Conservation (phyloP, 805 yeast species). For the Candida manassasensis region DNA sequence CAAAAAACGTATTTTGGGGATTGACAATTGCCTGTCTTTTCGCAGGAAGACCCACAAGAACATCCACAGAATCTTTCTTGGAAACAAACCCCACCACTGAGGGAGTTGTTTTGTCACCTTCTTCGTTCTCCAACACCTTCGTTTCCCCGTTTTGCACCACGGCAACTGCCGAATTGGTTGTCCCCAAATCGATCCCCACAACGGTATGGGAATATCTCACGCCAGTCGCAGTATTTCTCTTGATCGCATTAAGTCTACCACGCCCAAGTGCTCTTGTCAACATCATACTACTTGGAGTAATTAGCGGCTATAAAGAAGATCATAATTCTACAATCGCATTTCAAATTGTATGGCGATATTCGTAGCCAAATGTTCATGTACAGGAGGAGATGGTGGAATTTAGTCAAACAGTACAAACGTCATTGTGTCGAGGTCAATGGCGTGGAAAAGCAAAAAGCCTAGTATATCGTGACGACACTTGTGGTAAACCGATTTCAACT, state of each 20-base stretch:
- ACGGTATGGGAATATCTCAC: constrained; percentile 33
- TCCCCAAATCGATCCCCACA: constrained; percentile 79
- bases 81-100: constrained; percentile 60
- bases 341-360: no score
- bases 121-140: constrained; percentile 67
- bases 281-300: no score
- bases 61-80: constrained; percentile 27
- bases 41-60: constrained; percentile 66
- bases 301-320: no score
- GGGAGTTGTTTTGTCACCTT: constrained; percentile 77
- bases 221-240: no score
- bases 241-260: no score
- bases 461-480: constrained; percentile 2
- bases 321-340: no score
- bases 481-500: background rate
- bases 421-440: background rate
- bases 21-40: constrained; percentile 73
- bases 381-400: background rate
- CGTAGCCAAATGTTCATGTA: no score
- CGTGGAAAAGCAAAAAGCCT: constrained; percentile 2
- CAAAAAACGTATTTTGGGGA: constrained; percentile 73
- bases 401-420: background rate
- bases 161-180: constrained; percentile 86
- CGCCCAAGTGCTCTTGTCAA: no score
- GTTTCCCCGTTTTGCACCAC: constrained; percentile 61